Conservation (phyloP, 2,329 filamentous ascomycete genomes). For the Penicillium sp. region DNA sequence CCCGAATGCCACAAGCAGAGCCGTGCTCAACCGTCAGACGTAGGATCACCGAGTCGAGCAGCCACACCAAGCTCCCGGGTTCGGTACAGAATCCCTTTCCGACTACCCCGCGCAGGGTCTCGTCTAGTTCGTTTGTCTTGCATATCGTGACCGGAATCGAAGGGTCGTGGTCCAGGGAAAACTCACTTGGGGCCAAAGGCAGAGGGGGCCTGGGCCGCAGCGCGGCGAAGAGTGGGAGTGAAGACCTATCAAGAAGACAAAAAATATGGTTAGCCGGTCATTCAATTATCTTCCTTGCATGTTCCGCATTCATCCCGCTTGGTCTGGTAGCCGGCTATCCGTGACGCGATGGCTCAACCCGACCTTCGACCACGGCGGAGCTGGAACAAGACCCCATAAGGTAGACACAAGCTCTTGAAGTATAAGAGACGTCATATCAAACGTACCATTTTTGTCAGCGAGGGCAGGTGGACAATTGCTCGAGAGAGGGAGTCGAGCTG, state of each 20-base stretch:
- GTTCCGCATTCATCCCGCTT: conserved; percentile 12
- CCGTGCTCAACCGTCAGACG: not conserved
- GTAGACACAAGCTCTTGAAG: not conserved
- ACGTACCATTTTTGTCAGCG: conserved; percentile 32
- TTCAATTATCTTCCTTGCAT: not conserved
- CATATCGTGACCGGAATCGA: not conserved
- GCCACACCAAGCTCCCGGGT: not conserved
- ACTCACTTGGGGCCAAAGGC: conserved; percentile 56
- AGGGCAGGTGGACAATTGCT: conserved; percentile 27
- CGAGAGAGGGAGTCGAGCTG: conserved; percentile 20
- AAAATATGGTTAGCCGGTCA: conserved; percentile 19
- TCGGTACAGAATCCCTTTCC: not conserved
- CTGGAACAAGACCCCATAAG: not conserved
- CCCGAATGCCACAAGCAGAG: not conserved
- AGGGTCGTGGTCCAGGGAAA: conserved; percentile 4
- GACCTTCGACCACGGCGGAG: not conserved
- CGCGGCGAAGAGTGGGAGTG: conserved; percentile 33
- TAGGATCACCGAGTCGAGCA: not conserved
- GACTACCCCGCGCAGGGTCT: not conserved
- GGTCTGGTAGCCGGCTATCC: conserved; percentile 7
- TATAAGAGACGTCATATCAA: not conserved
- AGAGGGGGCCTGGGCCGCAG: conserved; percentile 48
- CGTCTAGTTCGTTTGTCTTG: not conserved
- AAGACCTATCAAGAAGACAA: conserved; percentile 23
- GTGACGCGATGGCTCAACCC: conserved; percentile 3